Evolutionary conservation across 2,329 filamentous ascomycete species (phyloP), one percentile per base, ranked within the genome.

Genomic region (Dactylonectria macrodidyma): DNA sequence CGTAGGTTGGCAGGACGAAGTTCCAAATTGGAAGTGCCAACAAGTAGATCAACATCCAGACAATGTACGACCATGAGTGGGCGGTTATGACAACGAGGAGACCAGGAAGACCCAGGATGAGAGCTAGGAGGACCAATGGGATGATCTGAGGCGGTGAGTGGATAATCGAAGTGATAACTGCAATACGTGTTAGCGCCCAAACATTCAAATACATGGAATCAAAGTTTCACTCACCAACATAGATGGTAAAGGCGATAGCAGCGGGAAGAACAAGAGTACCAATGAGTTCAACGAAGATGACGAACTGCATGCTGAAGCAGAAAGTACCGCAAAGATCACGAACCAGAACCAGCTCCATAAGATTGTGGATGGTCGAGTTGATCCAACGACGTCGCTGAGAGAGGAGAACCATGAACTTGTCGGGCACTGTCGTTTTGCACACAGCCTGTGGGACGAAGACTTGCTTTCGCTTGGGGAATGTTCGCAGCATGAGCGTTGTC

Each of bases 221-320:
- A 10, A 30, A 50, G 5, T 11, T 57, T 57, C 71, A 89, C 92
- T 89, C 90, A 95, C 93, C 91, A 77, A 99, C 92, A 82, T 99
- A 99, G 79, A 98, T 91, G 22, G 96, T 99, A 81, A 99, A 99
- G 3, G 93, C 92, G 79, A 99, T 98, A 73, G 97, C 97, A 54
- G 96, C 97, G 2, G 96, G 96, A 24, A 99, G 87, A 11, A 99
- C 96, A 61, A 99, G 86, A 2, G 97, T 99, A 76, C 96, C 96
- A 62, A 98, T 89, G 62, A 99, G 87, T 83, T 99, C 96, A 78
- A 99, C 93, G 80, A 95, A 97, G 70, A 99, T 92, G 72, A 99
- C 92, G 79, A 99, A 99, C 83, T 99, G 96, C 96, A 99, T 99
- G 82, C 94, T 97, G 87, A 99, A 99, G 86, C 97, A 99, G 85